These are phyloP conservation scores for Myxozyma udenii DNA, from an alignment of 805 yeast genomes.

Conservation along the genomic window DNA sequence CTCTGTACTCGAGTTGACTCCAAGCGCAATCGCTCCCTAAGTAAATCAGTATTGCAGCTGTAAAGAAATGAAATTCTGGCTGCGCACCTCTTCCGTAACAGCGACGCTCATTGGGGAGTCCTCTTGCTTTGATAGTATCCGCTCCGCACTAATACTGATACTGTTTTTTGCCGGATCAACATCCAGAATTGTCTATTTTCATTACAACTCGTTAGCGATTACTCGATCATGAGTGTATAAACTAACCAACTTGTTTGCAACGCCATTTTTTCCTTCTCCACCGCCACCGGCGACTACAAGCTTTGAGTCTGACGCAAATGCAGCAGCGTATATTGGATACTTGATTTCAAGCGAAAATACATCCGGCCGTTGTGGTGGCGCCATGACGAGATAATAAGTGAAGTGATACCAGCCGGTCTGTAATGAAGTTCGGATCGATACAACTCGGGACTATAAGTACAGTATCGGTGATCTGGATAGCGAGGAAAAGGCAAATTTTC, in stretches of 20 bases:
- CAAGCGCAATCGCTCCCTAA: slow-evolving; percentile 57
- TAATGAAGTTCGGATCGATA: too few species aligned
- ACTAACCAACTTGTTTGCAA: slow-evolving; percentile 66
- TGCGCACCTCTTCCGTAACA: slow-evolving; percentile 42
- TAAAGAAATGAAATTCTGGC: too few species aligned
- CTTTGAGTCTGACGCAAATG: slow-evolving; percentile 58
- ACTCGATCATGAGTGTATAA: background rate
- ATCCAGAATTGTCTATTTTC: slow-evolving; percentile 49
- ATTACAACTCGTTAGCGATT: background rate
- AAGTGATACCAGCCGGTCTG: too few species aligned
- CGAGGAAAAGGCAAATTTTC: too few species aligned
- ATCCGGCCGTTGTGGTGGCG: slow-evolving; percentile 7
- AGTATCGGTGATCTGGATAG: too few species aligned
- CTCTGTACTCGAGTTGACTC: slow-evolving; percentile 60
- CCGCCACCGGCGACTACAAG: slow-evolving; percentile 89
- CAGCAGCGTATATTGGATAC: slow-evolving; percentile 73
- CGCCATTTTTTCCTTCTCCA: slow-evolving; percentile 88
- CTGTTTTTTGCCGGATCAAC: slow-evolving; percentile 51
- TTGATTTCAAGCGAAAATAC: slow-evolving; percentile 30
- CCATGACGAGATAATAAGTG: too few species aligned
- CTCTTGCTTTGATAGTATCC: slow-evolving; percentile 44
- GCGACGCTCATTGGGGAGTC: slow-evolving; percentile 89
- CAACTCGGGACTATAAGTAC: too few species aligned
- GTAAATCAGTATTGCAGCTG: background rate
- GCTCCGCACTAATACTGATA: slow-evolving; percentile 7